phyloP scores from a whole-genome alignment of 805 yeast species.

The Diddensiella caesifluorescens region DNA sequence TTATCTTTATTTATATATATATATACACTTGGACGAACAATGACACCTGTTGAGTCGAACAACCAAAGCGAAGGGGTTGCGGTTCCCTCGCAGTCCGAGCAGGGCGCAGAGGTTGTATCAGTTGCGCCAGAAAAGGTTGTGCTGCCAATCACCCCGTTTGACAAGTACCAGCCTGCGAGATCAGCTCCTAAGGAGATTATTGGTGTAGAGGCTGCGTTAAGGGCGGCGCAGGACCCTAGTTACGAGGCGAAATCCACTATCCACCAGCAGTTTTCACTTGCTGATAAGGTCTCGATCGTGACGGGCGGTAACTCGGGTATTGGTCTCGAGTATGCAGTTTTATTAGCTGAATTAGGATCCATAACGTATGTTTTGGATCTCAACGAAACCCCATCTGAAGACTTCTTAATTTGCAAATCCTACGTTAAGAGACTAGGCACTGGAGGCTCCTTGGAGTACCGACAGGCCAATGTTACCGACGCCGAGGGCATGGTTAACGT shows the following conservation, averaged over 20 bases:
- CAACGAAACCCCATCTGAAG: constrained; percentile 24
- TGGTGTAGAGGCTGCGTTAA: constrained; percentile 29
- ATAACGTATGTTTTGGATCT: constrained; percentile 36
- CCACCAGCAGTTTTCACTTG: constrained; percentile 38
- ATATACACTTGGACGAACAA: too few species aligned
- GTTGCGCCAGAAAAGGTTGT: constrained; percentile 2
- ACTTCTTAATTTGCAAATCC: constrained; percentile 22
- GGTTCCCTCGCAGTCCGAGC: background rate
- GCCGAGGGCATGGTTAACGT: constrained; percentile 35
- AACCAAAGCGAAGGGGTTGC: background rate
- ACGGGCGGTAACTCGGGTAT: constrained; percentile 44
- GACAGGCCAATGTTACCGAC: constrained; percentile 48
- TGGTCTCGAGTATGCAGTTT: constrained; percentile 40
- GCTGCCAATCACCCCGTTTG: constrained; percentile 24
- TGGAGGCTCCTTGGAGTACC: constrained; percentile 35
- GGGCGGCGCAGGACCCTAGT: constrained; percentile 23
- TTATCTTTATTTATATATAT: too few species aligned
- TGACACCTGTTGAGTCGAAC: background rate
- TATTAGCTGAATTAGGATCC: constrained; percentile 41
- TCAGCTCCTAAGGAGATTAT: constrained; percentile 25
- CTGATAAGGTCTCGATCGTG: constrained; percentile 39
- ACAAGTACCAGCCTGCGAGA: constrained; percentile 21
- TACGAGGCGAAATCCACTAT: constrained; percentile 25
- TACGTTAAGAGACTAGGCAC: constrained; percentile 27
- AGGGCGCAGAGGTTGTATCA: background rate